Evolutionary conservation across 1,284 basidiomycete genomes (phyloP).

Genomic region (Boletellus sp.): DNA sequence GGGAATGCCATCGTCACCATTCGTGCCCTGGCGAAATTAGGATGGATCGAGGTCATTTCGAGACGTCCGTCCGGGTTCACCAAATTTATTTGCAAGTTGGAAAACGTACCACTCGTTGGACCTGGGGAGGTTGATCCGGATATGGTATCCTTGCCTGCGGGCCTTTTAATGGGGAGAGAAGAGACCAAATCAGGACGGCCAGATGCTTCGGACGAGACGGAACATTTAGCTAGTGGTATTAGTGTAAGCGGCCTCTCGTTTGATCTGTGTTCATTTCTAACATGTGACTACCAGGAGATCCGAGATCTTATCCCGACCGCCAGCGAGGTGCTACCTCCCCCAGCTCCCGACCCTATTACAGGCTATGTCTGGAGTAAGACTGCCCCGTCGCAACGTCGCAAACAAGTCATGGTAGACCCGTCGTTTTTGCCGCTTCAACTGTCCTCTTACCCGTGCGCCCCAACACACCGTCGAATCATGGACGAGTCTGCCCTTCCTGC

Average conservation of each 20-base stretch:
- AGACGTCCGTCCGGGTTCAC: constrained; percentile 90
- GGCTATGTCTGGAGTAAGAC: constrained; percentile 83
- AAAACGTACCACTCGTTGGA: constrained; percentile 84
- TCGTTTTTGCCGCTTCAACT: constrained; percentile 86
- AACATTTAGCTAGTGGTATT: neutral
- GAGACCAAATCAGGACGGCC: constrained; percentile 33
- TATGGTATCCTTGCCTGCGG: constrained; percentile 65
- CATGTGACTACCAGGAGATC: constrained; percentile 21
- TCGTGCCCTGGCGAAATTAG: constrained; percentile 66
- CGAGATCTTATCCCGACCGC: constrained; percentile 7
- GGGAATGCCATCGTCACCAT: constrained; percentile 89
- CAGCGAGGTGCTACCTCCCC: constrained; percentile 17
- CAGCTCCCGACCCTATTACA: constrained; percentile 62
- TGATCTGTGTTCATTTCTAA: constrained; percentile 10
- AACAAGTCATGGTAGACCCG: constrained; percentile 83
- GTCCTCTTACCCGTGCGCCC: constrained; percentile 67
- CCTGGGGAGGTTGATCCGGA: constrained; percentile 82
- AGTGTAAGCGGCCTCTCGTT: constrained; percentile 12
- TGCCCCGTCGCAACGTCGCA: constrained; percentile 83
- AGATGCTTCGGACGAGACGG: constrained; percentile 11
- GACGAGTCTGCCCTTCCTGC: constrained; percentile 51
- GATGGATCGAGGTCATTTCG: constrained; percentile 89
- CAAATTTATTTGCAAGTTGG: constrained; percentile 83
- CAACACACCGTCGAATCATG: constrained; percentile 47
- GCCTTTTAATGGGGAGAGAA: constrained; percentile 69